These are phyloP conservation scores for Uronychia binucleata DNA, from an alignment of 73 alveolate genomes.

Conservation along the genomic window DNA sequence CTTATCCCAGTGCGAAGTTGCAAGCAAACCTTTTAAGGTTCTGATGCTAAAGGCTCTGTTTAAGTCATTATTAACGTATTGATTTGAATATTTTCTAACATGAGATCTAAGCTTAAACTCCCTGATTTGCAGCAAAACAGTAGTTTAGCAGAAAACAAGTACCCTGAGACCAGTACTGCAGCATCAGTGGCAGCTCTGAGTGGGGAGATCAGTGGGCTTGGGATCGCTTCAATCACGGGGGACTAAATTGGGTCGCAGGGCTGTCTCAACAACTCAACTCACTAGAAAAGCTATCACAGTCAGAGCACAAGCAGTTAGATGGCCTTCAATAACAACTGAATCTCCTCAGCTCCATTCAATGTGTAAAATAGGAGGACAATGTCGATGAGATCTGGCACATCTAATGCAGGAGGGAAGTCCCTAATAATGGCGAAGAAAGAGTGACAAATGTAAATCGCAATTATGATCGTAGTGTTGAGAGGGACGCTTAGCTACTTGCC, in stretches of 20 bases:
- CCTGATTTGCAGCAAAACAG: neutral
- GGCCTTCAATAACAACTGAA: neutral
- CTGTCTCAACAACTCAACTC: too few species aligned
- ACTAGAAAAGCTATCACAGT: too few species aligned
- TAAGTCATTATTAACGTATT: neutral
- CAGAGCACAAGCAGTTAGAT: too few species aligned
- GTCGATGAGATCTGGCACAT: neutral
- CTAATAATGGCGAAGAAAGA: neutral
- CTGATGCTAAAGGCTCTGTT: neutral
- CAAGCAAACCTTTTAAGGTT: neutral
- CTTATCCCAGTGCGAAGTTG: neutral
- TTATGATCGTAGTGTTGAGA: neutral
- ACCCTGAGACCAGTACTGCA: neutral
- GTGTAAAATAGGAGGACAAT: neutral
- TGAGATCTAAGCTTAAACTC: neutral
- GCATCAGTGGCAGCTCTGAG: neutral
- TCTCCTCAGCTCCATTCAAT: neutral
- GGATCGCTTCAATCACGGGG: too few species aligned
- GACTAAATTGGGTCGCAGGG: too few species aligned
- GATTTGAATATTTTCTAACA: neutral
- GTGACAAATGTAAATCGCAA: neutral
- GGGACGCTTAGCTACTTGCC: slow-evolving; percentile 29
- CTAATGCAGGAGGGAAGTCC: neutral
- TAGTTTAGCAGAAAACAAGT: neutral
- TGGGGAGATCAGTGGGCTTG: neutral